Base-by-base conservation (phyloP, 2,329 filamentous ascomycete species). In the Hypoxylon rubiginosum region DNA sequence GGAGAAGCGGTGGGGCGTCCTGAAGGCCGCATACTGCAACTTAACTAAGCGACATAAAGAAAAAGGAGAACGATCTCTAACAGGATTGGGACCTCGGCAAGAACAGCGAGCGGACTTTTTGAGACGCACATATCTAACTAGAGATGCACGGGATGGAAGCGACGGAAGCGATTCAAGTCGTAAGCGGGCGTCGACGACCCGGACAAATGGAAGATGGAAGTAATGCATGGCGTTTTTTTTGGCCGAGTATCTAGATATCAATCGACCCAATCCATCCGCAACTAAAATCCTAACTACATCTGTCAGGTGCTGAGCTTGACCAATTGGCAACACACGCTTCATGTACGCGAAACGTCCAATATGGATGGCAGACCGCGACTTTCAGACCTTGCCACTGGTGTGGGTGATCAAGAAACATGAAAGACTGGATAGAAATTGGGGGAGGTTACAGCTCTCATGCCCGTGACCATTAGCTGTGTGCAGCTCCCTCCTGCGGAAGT, bases 401-500 rank as follows among this genome's bases (percentile, higher is more conserved):
- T 34, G 13, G 32, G 43, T 5, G 1, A 15, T 8, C 43, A 46
- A 46, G 21, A 48, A 26, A 6, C 13, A 26, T 15, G 24, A 48
- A 28, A 26, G 19, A 5, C 10, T 8, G 9, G 19, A 46, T 24
- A 11, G 21, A 10, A 24, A 4, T 13, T 32, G 10, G 15, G 15
- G 21, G 19, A 7, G 28, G 21, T 5, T 19, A 13, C 15, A 50
- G 19, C 10, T 15, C 26, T 32, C 2, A 11, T 3, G 6, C 6
- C 26, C 3, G 19, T 24, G 24, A 17, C 43, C 48, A n/a, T 55
- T 58, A 62, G 26, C 19, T 48, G 6, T 46, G 52, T n/a, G 8
- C 41, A 21, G 30, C 19, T 30, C 21, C 62, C 21, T 65, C 48
- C 48, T 63, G 69, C 28, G 58, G 78, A 53, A 86, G 63, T 51